Conservation (phyloP, 2,329 filamentous ascomycete genomes). For the Fusarium xyrophilum region DNA sequence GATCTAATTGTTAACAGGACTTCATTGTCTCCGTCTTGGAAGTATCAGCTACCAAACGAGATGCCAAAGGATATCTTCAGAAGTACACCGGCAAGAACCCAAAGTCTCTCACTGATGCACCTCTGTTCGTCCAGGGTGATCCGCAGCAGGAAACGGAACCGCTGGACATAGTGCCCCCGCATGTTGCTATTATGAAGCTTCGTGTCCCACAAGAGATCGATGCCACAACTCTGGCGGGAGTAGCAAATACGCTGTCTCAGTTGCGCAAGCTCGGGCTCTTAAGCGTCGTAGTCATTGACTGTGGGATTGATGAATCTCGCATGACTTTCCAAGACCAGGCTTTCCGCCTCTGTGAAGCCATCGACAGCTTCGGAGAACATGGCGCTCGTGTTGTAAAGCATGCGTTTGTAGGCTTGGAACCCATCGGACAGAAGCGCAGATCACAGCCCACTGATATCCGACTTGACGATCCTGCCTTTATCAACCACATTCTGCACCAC, state of each 20-base stretch:
- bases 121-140: slow-evolving; percentile 49
- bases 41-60: slow-evolving; percentile 88
- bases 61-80: slow-evolving; percentile 89
- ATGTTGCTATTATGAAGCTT: slow-evolving; percentile 87
- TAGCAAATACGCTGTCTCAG: slow-evolving; percentile 84
- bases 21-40: slow-evolving; percentile 86
- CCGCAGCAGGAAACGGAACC: slow-evolving; percentile 13
- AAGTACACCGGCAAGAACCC: slow-evolving; percentile 67
- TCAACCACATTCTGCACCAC: slow-evolving; percentile 45
- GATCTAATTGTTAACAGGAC: slow-evolving; percentile 60
- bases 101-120: slow-evolving; percentile 36
- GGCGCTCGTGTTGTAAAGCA: slow-evolving; percentile 72
- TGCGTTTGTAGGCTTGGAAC: slow-evolving; percentile 36
- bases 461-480: slow-evolving; percentile 44
- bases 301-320: slow-evolving; percentile 53
- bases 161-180: slow-evolving; percentile 43
- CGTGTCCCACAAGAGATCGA: slow-evolving; percentile 74
- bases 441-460: slow-evolving; percentile 38
- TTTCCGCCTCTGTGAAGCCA: slow-evolving; percentile 74
- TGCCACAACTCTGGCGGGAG: slow-evolving; percentile 72
- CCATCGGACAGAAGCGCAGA: not conserved
- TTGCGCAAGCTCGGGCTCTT: slow-evolving; percentile 81
- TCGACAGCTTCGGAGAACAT: slow-evolving; percentile 72
- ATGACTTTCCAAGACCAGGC: slow-evolving; percentile 66
- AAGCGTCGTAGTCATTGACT: slow-evolving; percentile 84